Evolutionary conservation across 345 rosid species (phyloP).

Genomic region (Pistacia integerrima): DNA sequence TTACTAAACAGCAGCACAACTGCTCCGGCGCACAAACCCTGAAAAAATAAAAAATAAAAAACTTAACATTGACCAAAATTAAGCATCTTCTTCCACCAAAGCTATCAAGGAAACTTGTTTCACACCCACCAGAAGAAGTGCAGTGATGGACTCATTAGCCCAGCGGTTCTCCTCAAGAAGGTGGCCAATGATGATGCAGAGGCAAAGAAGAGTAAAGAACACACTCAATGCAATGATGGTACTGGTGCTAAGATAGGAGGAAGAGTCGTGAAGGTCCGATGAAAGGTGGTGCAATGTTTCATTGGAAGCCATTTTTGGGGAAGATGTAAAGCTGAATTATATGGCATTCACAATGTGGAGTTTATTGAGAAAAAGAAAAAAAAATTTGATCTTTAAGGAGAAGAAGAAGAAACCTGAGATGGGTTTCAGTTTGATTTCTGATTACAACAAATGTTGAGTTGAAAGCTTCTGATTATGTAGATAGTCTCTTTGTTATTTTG

Average conservation of each 20-base stretch:
- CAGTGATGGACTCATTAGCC: conserved; percentile 75
- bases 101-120: conserved; percentile 10
- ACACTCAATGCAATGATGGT: conserved; percentile 51
- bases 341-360: conserved; percentile 26
- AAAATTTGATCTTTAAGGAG: not conserved
- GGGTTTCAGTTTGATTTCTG: not conserved
- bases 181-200: conserved; percentile 63
- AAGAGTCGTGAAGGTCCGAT: conserved; percentile 20
- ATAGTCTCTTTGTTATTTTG: not conserved
- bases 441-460: too few relatives aligned
- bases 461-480: too few relatives aligned
- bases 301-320: conserved; percentile 32
- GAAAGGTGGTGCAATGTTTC: conserved; percentile 29
- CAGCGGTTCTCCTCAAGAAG: conserved; percentile 71
- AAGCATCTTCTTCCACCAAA: not conserved
- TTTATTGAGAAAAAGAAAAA: not conserved
- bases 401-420: not conserved
- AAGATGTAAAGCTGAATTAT: conserved; percentile 2
- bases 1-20: conserved; percentile 50
- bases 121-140: conserved; percentile 52
- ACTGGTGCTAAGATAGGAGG: conserved; percentile 35
- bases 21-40: conserved; percentile 65
- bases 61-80: not conserved
- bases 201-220: conserved; percentile 67
- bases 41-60: not conserved